A percentile compares a stretch with the other conserved stretches of the same genome.
phyloP scores from a whole-genome alignment of 139 green algal genomes.

The Auxenochlorella protothecoides region DNA sequence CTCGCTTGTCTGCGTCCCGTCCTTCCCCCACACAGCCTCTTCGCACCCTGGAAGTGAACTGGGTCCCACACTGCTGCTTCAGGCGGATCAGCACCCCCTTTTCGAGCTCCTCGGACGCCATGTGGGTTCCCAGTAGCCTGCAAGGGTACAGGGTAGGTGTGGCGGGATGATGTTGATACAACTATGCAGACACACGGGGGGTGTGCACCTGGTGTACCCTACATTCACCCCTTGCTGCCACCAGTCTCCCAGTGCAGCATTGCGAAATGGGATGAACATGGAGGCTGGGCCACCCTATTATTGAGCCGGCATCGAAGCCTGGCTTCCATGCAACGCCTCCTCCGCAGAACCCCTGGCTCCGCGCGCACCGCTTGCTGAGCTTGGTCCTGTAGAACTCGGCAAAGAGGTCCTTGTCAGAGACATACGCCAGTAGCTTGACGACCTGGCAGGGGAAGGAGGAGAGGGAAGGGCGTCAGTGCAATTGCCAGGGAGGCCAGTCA shows the following conservation, averaged over 20 bases:
- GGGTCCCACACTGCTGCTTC: conserved; percentile 94
- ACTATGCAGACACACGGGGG: neutral
- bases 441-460: too few relatives aligned
- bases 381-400: conserved; percentile 97
- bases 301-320: too few relatives aligned
- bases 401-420: conserved; percentile 89
- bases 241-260: too few relatives aligned
- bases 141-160: neutral
- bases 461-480: too few relatives aligned
- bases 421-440: conserved; percentile 94
- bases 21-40: too few relatives aligned
- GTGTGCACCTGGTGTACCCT: too few relatives aligned
- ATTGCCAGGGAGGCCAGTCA: too few relatives aligned
- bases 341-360: neutral
- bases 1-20: too few relatives aligned
- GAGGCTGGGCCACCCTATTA: too few relatives aligned
- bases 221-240: too few relatives aligned
- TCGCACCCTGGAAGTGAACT: conserved; percentile 87
- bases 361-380: conserved; percentile 45
- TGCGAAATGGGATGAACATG: too few relatives aligned
- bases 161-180: neutral
- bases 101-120: conserved; percentile 87
- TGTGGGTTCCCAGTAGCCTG: conserved; percentile 2
- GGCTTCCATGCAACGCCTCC: too few relatives aligned
- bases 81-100: conserved; percentile 84